Base-by-base conservation (phyloP, 2,329 filamentous ascomycete genomes). In the Diaporthe vaccinii region DNA sequence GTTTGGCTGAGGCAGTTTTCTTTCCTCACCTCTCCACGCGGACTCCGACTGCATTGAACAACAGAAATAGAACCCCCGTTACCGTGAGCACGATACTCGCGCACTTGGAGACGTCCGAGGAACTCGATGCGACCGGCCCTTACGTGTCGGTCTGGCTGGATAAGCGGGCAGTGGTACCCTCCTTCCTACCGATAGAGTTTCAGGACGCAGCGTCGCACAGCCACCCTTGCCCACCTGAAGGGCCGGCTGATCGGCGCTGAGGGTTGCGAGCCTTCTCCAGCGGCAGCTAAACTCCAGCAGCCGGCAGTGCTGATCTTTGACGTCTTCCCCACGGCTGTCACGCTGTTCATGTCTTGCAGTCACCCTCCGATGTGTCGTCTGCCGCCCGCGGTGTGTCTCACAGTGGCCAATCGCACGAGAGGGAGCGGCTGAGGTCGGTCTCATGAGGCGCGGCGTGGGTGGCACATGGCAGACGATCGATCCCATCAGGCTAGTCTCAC, bases 241-340 rank as follows among this genome's bases (percentile, higher is more conserved):
- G 65, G n/a, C 49, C 65, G 65, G 65, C 65, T 69, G 49, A 68
- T 68, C 65, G 65, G 46, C 65, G 46, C 46, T 12, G 49, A 69
- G 15, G 34, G 9, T 14, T 14, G 15, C 49, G 10, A 28, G 34
- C 20, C 17, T 41, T 41, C 49, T 55, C 31, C 65, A 28, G 49
- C 65, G 65, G 59, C 41, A 65, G 61, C 61, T 65, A 65, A 49
- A 15, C 41, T 46, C 17, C 39, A 31, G 25, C 25, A 49, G 25
- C 41, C 41, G 17, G 46, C n/a, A 51, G 65, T 39, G 65, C 65
- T 14, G 65, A 55, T 69, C 65, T 22, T 41, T 25, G n/a, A 25
- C n/a, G 34, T 34, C 41, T 55, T 41, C 34, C 15, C 46, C n/a
- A 55, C 46, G 34, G 20, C 34, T 69, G 49, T 25, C 61, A 65